Evolutionary conservation across 352 stramenopile species (phyloP).

Genomic region (Pythium periplocum): DNA sequence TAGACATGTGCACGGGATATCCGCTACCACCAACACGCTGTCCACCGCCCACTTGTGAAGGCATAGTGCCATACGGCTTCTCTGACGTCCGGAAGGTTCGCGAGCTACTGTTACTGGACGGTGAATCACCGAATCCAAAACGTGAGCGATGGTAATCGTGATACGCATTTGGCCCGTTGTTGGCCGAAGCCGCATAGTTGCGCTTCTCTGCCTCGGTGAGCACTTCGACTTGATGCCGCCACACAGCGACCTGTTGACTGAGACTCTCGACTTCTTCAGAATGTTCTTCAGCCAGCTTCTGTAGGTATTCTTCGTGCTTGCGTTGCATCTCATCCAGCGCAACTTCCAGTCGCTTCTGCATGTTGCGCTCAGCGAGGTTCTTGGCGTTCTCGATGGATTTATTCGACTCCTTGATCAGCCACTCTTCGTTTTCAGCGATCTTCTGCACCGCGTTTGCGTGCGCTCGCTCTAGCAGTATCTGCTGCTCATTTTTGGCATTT

Average conservation of each 20-base stretch:
- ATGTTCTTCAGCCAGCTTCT: slow-evolving; percentile 77
- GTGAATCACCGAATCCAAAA: slow-evolving; percentile 30
- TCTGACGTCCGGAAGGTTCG: slow-evolving; percentile 13
- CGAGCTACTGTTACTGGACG: slow-evolving; percentile 8
- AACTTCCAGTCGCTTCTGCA: slow-evolving; percentile 46
- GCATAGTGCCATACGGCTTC: slow-evolving; percentile 9
- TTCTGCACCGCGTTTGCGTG: slow-evolving; percentile 34
- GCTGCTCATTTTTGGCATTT: slow-evolving; percentile 31
- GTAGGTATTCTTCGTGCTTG: slow-evolving; percentile 69
- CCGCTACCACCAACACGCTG: neutral
- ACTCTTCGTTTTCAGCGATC: slow-evolving; percentile 58
- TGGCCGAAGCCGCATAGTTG: slow-evolving; percentile 61
- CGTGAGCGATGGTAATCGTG: slow-evolving; percentile 47
- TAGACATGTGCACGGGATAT: neutral
- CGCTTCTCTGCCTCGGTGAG: slow-evolving; percentile 77
- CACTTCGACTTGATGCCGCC: slow-evolving; percentile 81
- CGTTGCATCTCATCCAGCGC: slow-evolving; percentile 46
- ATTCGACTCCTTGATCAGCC: slow-evolving; percentile 71
- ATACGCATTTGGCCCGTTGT: slow-evolving; percentile 54
- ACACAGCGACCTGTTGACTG: slow-evolving; percentile 76
- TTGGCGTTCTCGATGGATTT: slow-evolving; percentile 71
- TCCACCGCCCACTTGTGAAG: neutral
- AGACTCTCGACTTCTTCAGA: slow-evolving; percentile 78
- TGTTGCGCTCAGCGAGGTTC: slow-evolving; percentile 39
- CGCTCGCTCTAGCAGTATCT: slow-evolving; percentile 39